Base-by-base conservation (phyloP, 768 basidiomycete species). In the Suillus ampliporus region DNA sequence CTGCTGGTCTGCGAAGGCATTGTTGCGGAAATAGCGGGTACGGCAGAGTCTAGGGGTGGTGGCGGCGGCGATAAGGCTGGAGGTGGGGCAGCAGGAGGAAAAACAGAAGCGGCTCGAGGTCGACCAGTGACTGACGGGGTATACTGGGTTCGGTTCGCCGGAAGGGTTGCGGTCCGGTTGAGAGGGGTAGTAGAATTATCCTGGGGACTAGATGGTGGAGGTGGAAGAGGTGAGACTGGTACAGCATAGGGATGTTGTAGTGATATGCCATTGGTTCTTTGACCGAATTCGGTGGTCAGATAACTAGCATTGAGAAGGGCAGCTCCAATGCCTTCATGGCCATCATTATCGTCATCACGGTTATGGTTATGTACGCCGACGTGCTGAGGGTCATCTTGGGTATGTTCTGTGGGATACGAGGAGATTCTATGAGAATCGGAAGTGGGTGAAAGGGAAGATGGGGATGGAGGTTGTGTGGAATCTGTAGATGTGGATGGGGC, bases 21-120 rank as follows among this genome's bases (percentile, higher is more conserved):
- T 13, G 76, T 56, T 58, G 79, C 72, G 41, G 74, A 63, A 35
- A 68, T 65, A 53, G 76, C 43, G 14, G 65, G 52, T 14, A 69
- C 52, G 28, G 71, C 64, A 73, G 63, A 43, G 72, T 77, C 73
- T 28, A 89, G 86, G 51, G 75, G 74, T 1, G 89, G 85, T 0
- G 86, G 87, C 0, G 90, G 90, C 14, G 86, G 78, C 4, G 86
- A 82, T 52, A 81, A 79, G 19, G 80, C 78, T 35, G 91, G 91
- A 17, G 88, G 89, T 3, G 90, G 91, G 0, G 80, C 83, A 47
- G 85, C 82, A 13, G 89, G 89, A 6, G 89, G 88, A 41, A 91
- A 82, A 11, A 80, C 81, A 60, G 90, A 87, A 46, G 80, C 74
- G 61, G 89, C 83, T 61, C 84, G 76, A 41, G 88, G 81, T 63